phyloP scores from a whole-genome alignment of 306 rosid genomes.

The Pachyrhizus erosus region DNA sequence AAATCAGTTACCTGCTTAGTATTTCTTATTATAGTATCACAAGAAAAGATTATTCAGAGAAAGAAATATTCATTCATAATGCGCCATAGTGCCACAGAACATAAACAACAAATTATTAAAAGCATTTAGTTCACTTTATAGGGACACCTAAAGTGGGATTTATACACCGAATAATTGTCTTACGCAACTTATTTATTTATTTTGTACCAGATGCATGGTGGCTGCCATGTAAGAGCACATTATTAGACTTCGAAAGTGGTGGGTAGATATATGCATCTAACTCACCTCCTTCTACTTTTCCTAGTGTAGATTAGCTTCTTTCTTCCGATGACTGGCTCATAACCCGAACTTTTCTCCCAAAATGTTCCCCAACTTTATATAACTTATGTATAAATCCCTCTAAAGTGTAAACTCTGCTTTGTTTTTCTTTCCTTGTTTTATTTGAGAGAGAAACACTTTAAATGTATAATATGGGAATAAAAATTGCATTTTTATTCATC shows the following conservation, averaged over 20 bases:
- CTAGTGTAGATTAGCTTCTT: slow-evolving; percentile 45
- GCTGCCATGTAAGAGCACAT: slow-evolving; percentile 63
- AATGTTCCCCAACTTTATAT: slow-evolving; percentile 44
- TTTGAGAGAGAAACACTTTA: not conserved
- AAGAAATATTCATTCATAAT: slow-evolving; percentile 8
- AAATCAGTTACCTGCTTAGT: not conserved
- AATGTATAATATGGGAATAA: slow-evolving; percentile 21
- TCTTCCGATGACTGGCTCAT: slow-evolving; percentile 45
- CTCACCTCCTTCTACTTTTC: slow-evolving; percentile 55
- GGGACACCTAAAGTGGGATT: slow-evolving; percentile 4
- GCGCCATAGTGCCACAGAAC: slow-evolving; percentile 23
- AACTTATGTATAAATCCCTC: slow-evolving; percentile 3
- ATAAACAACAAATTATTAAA: not conserved
- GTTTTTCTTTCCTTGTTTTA: not conserved
- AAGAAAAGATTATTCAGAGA: not conserved
- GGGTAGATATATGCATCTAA: slow-evolving; percentile 48
- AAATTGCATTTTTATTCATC: slow-evolving; percentile 25
- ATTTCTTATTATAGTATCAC: not conserved
- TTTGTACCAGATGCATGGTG: slow-evolving; percentile 38
- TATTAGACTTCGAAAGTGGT: slow-evolving; percentile 36
- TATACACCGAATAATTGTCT: slow-evolving; percentile 13
- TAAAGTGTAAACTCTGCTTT: slow-evolving; percentile 1
- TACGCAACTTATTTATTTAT: not conserved
- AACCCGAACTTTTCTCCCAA: slow-evolving; percentile 37
- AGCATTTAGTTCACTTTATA: not conserved